Evolutionary conservation across 805 yeast genomes (phyloP), one percentile per base, ranked within the genome.

Genomic region (Kuraishia ogatae): DNA sequence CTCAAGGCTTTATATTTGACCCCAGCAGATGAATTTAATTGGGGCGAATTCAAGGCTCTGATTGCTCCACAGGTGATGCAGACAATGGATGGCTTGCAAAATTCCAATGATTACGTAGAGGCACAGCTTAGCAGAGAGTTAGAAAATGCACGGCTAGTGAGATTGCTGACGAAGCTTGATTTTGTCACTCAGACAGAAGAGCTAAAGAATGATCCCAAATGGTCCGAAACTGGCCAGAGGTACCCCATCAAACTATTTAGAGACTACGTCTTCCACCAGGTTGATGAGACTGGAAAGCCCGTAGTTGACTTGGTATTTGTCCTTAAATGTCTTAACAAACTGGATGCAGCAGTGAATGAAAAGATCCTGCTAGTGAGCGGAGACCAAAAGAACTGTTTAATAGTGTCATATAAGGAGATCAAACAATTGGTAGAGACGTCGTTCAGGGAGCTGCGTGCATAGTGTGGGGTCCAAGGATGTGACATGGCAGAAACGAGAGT

Each of bases 291-390:
- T 23, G 97, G 97, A 15, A 78, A 79, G 62, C 91, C 96, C 2
- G 80, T 84, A 1, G 72, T 90, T 56, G 97, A 94, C 68, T 74
- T 94, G 61, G 84, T 91, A 0, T 90, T 90, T 66, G 92, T 91
- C 5, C 72, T 94, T 57, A 75, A 82, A 52, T 81, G 87, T 62
- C 73, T 94, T 63, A 93, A 93, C 71, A 94, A 93, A 69, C 74
- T 94, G 60, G 99, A 94, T 66, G 96, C 93, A 5, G 98, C 97
- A 1, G 78, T 86, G 39, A 91, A 89, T 53, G 99, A 94, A 69
- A 83, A 81, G 60, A 70, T 94, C 17, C 72, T 92, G 66, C 76
- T 94, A 53, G 89, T 90, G 0, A 85, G 94, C 39, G 80, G 86
- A 11, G 97, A 92, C 67, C 96, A 90, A 65, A 85, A 84, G 73